Percentiles rank a stretch among this genome's conserved stretches.
phyloP scores from a whole-genome alignment of 108 stramenopile genomes.

The Aurantiochytrium sp. region DNA sequence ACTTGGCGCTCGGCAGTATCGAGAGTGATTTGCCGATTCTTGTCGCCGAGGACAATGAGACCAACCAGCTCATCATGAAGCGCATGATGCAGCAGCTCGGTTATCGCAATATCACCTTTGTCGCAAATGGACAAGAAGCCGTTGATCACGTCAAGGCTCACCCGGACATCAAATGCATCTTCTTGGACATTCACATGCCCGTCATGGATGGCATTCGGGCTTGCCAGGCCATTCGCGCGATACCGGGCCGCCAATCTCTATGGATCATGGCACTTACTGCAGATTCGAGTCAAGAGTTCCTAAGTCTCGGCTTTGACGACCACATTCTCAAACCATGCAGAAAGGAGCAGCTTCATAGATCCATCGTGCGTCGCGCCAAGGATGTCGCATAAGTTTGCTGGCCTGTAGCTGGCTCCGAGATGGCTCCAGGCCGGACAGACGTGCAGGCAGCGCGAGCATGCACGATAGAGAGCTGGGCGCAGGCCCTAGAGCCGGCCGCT shows the following conservation, averaged over 20 bases:
- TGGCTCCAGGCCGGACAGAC: too few relatives aligned
- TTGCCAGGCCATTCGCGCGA: neutral
- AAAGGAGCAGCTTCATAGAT: neutral
- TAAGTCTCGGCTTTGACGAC: neutral
- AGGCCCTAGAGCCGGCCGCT: too few relatives aligned
- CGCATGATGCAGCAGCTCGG: neutral
- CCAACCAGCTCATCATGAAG: neutral
- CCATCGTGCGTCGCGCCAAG: neutral
- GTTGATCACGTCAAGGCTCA: neutral
- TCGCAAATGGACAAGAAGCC: neutral
- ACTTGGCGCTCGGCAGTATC: neutral
- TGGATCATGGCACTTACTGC: neutral
- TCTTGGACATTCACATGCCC: constrained; percentile 26
- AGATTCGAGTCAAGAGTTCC: neutral
- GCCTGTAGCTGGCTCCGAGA: too few relatives aligned
- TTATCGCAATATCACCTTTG: neutral
- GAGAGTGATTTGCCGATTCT: neutral
- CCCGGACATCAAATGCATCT: neutral
- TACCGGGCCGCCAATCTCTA: neutral
- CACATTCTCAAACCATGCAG: neutral
- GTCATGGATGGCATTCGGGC: constrained; percentile 11
- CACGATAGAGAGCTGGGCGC: too few relatives aligned
- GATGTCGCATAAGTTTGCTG: neutral
- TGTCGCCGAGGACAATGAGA: neutral
- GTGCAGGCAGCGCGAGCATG: too few relatives aligned